Evolutionary conservation across 768 basidiomycete species (phyloP).

Genomic region (Candolleomyces eurysporus): DNA sequence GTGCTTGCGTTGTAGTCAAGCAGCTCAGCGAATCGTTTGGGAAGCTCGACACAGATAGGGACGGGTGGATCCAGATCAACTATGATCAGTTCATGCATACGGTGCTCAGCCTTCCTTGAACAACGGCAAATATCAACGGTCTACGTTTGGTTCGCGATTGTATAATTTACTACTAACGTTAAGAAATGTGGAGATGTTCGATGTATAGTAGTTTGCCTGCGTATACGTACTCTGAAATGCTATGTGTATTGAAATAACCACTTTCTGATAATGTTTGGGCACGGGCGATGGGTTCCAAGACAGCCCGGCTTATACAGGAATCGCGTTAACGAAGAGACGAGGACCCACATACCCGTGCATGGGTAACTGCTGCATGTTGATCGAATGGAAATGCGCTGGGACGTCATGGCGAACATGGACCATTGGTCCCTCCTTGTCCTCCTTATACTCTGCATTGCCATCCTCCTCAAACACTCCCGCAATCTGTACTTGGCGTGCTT

Average conservation of each 20-base stretch:
- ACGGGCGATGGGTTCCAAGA: too few species aligned
- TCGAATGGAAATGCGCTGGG: conserved; percentile 85
- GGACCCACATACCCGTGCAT: conserved; percentile 82
- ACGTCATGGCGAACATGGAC: conserved; percentile 84
- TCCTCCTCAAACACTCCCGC: conserved; percentile 89
- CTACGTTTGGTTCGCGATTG: not conserved
- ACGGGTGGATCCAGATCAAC: conserved; percentile 73
- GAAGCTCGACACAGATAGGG: conserved; percentile 58
- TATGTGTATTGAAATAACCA: too few species aligned
- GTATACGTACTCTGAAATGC: too few species aligned
- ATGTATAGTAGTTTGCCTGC: not conserved
- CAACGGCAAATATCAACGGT: not conserved
- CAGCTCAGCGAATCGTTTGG: conserved; percentile 73
- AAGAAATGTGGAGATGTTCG: not conserved
- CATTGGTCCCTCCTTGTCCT: conserved; percentile 74
- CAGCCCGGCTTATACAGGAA: too few species aligned
- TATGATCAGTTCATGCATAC: conserved; percentile 74
- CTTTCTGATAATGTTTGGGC: too few species aligned
- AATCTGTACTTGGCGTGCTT: too few species aligned
- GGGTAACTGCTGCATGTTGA: conserved; percentile 94
- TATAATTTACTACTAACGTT: not conserved
- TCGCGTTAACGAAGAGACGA: conserved; percentile 29
- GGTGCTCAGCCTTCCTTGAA: conserved; percentile 60
- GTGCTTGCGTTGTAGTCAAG: conserved; percentile 81
- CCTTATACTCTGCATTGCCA: conserved; percentile 50